Base-by-base conservation (phyloP, 2,329 filamentous ascomycete genomes). In the Diaporthe helianthi region DNA sequence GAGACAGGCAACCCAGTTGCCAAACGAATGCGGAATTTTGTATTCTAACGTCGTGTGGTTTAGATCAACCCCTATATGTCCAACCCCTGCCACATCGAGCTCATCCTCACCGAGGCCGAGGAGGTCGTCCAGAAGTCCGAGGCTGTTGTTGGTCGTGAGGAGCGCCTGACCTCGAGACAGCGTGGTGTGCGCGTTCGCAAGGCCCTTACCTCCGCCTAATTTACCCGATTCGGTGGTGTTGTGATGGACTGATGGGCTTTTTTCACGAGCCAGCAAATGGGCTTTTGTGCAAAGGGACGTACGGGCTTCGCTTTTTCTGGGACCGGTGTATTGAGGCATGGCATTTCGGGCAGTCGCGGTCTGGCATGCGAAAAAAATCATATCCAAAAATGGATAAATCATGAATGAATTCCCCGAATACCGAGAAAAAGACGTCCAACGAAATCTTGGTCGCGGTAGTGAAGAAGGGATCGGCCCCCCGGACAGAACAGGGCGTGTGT, bases 21-120 rank as follows among this genome's bases (percentile, higher is more conserved):
- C 41, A 24, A 47, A 9, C 12, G 2, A 3, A 4, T 19, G 26
- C 10, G n/a, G n/a, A 15, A 12, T 7, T 12, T 10, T 6, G 2
- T 15, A 13, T 66, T 63, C 76, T 82, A 76, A 81, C 72, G 66
- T 46, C 47, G 22, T n/a, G 15, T 51, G 66, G 51, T 60, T 33
- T 72, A 98, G 94, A 99, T 99, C 89, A 99, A 99, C 92, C 96
- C 96, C 74, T 99, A 98, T 91, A 98, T 99, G 97, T 98, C 94
- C 78, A 97, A 97, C 91, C 96, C 96, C 78, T 99, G 95, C 93
- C 96, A 99, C 92, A 97, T 99, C 85, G 97, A 99, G 89, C 88
- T 99, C 80, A 99, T 99, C 90, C 90, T 99, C 79, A 97, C 95
- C 81, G 97, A 99, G 90, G 94, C 89, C 79, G 92, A 97, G 81